Conservation (phyloP, 345 rosid species). For the Brassica incana region DNA sequence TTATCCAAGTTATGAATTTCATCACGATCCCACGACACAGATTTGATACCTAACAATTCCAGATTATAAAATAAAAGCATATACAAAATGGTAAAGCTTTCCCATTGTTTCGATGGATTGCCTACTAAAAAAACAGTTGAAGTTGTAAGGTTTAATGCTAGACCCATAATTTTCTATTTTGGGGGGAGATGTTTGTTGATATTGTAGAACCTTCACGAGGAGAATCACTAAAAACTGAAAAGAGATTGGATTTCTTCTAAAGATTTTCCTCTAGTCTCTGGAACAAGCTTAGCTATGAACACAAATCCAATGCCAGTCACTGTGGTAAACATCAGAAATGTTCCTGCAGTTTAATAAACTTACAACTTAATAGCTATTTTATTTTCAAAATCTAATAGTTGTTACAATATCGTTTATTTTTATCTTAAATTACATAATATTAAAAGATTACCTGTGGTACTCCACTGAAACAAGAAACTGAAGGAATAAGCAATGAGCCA, state of each 20-base stretch:
- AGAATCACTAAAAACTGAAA: slow-evolving; percentile 10
- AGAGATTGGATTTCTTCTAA: slow-evolving; percentile 52
- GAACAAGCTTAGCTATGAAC: slow-evolving; percentile 48
- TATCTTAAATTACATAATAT: neutral
- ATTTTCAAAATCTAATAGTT: neutral
- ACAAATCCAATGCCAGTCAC: slow-evolving; percentile 36
- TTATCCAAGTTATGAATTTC: neutral
- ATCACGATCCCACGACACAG: neutral
- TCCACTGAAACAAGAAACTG: slow-evolving; percentile 54
- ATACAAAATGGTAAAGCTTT: neutral
- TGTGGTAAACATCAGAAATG: slow-evolving; percentile 42
- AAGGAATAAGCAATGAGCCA: slow-evolving; percentile 53
- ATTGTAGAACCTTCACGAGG: neutral
- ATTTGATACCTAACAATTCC: neutral
- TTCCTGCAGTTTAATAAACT: slow-evolving; percentile 35
- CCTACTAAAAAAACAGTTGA: neutral
- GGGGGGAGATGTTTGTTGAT: neutral
- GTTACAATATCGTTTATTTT: neutral
- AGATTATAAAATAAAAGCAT: neutral
- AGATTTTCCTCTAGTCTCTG: slow-evolving; percentile 57
- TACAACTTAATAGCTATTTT: neutral
- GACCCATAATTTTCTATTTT: neutral
- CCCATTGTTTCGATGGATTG: neutral
- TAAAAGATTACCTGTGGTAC: slow-evolving; percentile 41
- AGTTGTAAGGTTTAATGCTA: neutral